A percentile compares a stretch with the other conserved stretches of the same genome.
These are phyloP conservation scores for Colletotrichum cereale DNA, from an alignment of 2,329 filamentous ascomycete species.

Conservation along the genomic window DNA sequence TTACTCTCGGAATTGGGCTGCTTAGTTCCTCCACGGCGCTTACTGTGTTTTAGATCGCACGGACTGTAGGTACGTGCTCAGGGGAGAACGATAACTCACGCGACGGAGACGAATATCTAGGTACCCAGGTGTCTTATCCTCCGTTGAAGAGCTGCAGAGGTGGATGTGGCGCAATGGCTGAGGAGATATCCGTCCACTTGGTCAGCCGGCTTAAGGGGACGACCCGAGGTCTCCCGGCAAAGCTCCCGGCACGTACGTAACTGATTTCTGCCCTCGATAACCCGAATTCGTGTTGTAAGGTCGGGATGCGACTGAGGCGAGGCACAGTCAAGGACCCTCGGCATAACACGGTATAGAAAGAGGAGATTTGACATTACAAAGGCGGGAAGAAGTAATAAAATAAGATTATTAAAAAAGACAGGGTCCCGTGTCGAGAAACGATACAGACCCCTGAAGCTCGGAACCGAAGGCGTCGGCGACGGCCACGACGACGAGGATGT, in stretches of 20 bases:
- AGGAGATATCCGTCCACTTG: too few relatives aligned
- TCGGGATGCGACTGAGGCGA: too few relatives aligned
- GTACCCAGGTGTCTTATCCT: not conserved
- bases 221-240: not conserved
- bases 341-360: conserved; percentile 4
- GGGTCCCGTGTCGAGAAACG: not conserved
- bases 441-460: not conserved
- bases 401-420: not conserved
- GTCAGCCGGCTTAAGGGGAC: not conserved
- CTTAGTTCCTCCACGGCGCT: not conserved
- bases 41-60: conserved; percentile 24
- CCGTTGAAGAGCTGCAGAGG: not conserved
- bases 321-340: conserved; percentile 10
- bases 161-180: not conserved
- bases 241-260: conserved; percentile 15
- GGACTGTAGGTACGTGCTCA: conserved; percentile 31
- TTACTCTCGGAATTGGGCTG: conserved; percentile 30
- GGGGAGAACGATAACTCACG: not conserved
- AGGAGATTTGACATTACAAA: not conserved
- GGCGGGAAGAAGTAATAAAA: not conserved
- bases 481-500: not conserved
- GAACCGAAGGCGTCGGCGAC: not conserved
- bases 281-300: not conserved
- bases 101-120: not conserved
- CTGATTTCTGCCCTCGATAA: not conserved